These are phyloP conservation scores for Alternaria postmessia DNA, from an alignment of 2,329 filamentous ascomycete genomes.

Conservation along the genomic window DNA sequence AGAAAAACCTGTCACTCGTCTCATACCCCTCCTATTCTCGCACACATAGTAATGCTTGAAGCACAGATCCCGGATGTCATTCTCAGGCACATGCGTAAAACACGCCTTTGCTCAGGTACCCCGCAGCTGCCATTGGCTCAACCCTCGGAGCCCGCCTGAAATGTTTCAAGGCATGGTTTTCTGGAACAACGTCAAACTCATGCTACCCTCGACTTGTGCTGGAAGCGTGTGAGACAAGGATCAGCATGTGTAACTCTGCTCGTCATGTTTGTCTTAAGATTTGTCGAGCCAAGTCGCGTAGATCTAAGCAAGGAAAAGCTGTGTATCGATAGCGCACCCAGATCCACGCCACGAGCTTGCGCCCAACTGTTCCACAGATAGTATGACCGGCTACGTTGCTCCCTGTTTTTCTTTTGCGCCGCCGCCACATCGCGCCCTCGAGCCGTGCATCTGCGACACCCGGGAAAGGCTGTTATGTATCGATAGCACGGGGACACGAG, in stretches of 20 bases:
- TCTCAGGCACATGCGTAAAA: neutral
- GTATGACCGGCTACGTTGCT: neutral
- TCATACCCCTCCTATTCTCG: neutral
- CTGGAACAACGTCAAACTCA: constrained; percentile 1
- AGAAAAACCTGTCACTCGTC: constrained; percentile 4
- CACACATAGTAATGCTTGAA: neutral
- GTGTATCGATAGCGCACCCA: constrained; percentile 4
- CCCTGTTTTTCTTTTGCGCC: neutral
- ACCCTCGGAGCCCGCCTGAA: neutral
- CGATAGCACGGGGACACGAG: neutral
- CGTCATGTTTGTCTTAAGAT: neutral
- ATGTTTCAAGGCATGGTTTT: constrained; percentile 7
- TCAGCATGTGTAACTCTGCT: neutral
- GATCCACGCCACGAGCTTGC: constrained; percentile 1
- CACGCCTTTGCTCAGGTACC: constrained; percentile 10
- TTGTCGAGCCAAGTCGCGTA: neutral
- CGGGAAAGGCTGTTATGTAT: neutral
- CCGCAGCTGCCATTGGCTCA: constrained; percentile 5
- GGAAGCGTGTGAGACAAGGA: neutral
- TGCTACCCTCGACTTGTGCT: constrained; percentile 3
- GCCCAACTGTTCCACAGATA: neutral
- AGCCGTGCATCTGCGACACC: constrained; percentile 4
- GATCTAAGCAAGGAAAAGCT: constrained; percentile 1
- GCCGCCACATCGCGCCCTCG: neutral
- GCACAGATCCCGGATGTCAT: neutral